phyloP scores from a whole-genome alignment of 306 rosid species.

The Leucaena leucocephala region DNA sequence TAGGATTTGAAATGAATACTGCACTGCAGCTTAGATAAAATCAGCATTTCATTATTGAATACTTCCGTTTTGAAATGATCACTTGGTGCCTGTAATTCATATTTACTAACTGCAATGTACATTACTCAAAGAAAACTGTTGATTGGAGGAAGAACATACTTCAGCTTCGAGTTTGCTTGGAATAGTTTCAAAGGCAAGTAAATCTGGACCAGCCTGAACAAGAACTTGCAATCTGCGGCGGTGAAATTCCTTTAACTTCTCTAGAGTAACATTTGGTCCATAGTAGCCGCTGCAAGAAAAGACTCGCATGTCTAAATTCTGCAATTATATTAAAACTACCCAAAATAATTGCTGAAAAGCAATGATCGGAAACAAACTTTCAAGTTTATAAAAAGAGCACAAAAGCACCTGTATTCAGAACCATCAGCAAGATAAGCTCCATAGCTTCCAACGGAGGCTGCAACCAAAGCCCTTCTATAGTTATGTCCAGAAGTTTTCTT shows the following conservation, averaged over 20 bases:
- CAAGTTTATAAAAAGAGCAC: neutral
- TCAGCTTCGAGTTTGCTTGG: conserved; percentile 88
- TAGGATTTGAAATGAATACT: neutral
- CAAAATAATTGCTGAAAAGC: neutral
- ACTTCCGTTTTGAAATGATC: neutral
- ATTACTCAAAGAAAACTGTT: neutral
- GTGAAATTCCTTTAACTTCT: conserved; percentile 86
- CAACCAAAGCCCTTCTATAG: conserved; percentile 69
- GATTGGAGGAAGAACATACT: conserved; percentile 46
- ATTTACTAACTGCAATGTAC: neutral
- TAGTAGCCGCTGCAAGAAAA: conserved; percentile 62
- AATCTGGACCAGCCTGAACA: conserved; percentile 76
- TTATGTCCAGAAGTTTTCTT: conserved; percentile 48
- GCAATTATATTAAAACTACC: neutral
- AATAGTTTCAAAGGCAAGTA: conserved; percentile 88
- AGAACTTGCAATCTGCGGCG: conserved; percentile 85
- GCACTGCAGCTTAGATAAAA: neutral
- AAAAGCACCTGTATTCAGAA: conserved; percentile 76
- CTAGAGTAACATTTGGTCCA: conserved; percentile 62
- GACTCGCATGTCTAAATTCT: neutral
- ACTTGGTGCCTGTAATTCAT: neutral
- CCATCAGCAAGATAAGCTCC: conserved; percentile 99
- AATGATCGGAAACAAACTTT: no score
- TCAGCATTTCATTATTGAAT: neutral
- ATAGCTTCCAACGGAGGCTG: conserved; percentile 94